These are phyloP conservation scores for Colletotrichum echinochloae DNA, from an alignment of 2,329 filamentous ascomycete species.

Conservation along the genomic window DNA sequence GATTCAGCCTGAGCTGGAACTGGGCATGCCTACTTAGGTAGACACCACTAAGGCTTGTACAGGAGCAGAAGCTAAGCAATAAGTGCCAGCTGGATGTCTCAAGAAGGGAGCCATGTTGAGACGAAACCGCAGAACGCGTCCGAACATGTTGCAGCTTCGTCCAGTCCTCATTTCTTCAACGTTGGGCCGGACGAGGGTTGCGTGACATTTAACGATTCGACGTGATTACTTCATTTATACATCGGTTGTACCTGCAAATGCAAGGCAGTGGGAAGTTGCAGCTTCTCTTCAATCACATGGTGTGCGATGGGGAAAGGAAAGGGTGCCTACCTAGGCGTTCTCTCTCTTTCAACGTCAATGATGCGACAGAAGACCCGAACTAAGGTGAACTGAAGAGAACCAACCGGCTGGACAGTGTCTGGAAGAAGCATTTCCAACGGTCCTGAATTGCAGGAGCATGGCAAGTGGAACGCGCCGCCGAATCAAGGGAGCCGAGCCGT, in stretches of 20 bases:
- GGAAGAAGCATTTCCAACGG: constrained; percentile 12
- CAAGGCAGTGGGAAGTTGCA: not conserved
- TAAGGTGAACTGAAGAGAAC: constrained; percentile 12
- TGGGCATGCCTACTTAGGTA: constrained; percentile 1
- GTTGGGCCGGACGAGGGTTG: constrained; percentile 21
- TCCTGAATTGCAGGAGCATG: constrained; percentile 32
- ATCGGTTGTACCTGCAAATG: constrained; percentile 9
- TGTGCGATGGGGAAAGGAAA: not conserved
- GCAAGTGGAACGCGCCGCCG: constrained; percentile 29
- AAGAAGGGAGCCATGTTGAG: constrained; percentile 29
- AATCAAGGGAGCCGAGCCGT: constrained; percentile 31
- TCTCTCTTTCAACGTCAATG: not conserved
- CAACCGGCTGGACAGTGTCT: constrained; percentile 18
- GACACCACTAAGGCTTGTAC: not conserved
- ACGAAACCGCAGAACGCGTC: constrained; percentile 39
- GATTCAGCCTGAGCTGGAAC: constrained; percentile 21
- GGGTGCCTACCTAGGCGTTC: not conserved
- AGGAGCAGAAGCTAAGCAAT: not conserved
- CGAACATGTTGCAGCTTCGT: constrained; percentile 40
- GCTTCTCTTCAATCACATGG: not conserved
- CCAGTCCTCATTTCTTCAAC: constrained; percentile 17
- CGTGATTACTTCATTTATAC: constrained; percentile 1
- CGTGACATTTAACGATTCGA: constrained; percentile 28
- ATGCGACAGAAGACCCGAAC: not conserved
- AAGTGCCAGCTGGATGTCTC: constrained; percentile 19